Base-by-base conservation (phyloP, 2,329 filamentous ascomycete genomes). In the Claviceps sp. region DNA sequence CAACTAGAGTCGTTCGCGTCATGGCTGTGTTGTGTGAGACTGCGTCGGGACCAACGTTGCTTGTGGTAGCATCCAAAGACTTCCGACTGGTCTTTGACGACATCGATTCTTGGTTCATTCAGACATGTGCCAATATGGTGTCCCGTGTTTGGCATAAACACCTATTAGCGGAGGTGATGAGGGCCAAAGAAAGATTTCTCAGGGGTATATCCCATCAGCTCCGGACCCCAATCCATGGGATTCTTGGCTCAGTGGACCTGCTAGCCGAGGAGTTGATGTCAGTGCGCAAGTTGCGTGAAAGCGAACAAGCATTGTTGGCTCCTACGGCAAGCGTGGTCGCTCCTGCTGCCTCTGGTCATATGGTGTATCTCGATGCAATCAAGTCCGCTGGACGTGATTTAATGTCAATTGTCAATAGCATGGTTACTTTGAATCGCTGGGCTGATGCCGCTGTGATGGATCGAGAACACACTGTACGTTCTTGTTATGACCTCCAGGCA, bases 161-260 rank as follows among this genome's bases (percentile, higher is more conserved):
- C 2, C 56, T 66, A 11, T 56, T 74, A 0, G 57, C 63, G 24
- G 70, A 74, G 54, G 71, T 68, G 0, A 62, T 73, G 52, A 58
- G 59, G 13, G 69, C 70, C 11, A 0, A 74, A 73, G 70, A 73
- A 1, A 65, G 59, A 3, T 75, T 75, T 51, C 59, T 74, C 0
- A 64, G 72, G 4, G 69, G 71, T 10, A 44, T 0, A 66, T 74
- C 8, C 0, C 72, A 75, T 50, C 70, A 74, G 39, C 65, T 75
- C 0, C 65, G 72, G 40, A 75, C 72, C 0, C 72, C 72, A 0
- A 72, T 75, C 4, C 72, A 75, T 38, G 72, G 72, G 0, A 71
- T 74, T 2, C 62, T 74, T 0, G 65, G 63, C 1, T 63, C 62
- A 1, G 59, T 59, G 1, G 63, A 74, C 16, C 57, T 74, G 0